Evolutionary conservation across 768 basidiomycete genomes (phyloP), one percentile per base, ranked within the genome.

Genomic region (Russula compacta): DNA sequence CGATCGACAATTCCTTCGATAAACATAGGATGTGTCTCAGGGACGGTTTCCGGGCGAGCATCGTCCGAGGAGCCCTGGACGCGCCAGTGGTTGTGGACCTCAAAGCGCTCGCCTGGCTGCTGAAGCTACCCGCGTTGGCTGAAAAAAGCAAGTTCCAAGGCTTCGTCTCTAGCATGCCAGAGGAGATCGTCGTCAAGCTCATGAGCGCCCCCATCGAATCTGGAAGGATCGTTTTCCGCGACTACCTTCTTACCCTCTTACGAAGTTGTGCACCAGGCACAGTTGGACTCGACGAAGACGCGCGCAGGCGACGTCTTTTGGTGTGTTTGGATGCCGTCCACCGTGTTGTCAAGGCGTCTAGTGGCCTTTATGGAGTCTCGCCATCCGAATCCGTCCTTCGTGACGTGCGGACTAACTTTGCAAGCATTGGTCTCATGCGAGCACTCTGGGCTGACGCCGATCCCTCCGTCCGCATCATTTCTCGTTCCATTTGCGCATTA

Each of bases 401-500:
- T 15, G 60, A 61, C 29, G 9, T 61, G 36, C 55, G 60, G 24
- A 40, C 21, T 7, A 50, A 57, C n/a, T 61, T 61, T 24, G 55
- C 60, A 39, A 56, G 44, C 15, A 15, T 39, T 24, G 12, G 15
- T 10, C 24, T 61, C 3, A 56, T 61, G 54, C 54, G 49, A 11
- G 6, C 40, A 19, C 42, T 61, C 3, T 61, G 60, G 54, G 42
- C 29, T 1, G 43, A 61, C 42, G 12, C n/a, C 24, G 60, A 57
- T 15, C 55, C 55, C n/a, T 10, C 43, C 14, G 35, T 57, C 36
- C 55, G 55, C n/a, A 14, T 57, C 43, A 21, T 29, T 7, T 35
- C 60, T 44, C 60, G 48, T 38, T 56, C 55, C 24, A 52, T 47
- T 14, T 52, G 60, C 9, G 60, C 60, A 14, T 47, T 61, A 43